Base-by-base conservation (phyloP, 805 yeast genomes). In the Zygotorulaspora sp. region DNA sequence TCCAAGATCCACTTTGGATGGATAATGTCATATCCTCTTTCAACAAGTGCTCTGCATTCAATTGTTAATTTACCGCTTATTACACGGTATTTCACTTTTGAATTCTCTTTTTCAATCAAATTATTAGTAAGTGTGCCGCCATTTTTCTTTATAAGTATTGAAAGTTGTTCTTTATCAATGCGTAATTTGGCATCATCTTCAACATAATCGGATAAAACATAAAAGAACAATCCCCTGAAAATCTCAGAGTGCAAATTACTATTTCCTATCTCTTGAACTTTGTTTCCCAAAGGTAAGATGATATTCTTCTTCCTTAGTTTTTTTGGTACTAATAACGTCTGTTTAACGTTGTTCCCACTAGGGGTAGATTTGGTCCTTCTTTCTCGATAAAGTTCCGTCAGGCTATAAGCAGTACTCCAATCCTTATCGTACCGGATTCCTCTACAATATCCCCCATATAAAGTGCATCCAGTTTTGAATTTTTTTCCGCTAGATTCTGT, bases 371-470 rank as follows among this genome's bases (percentile, higher is more conserved):
- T 40, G 40, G 23, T 47, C 31, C 43, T n/a, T 39, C 47, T 38
- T 22, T 38, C 43, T 18, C 31, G 47, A 32, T 40, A 17, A 46
- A 55, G 80, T 22, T 81, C 86, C 9, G 67, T 67, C 3, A 79
- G 45, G 2, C 83, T 73, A 17, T 78, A 64, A 18, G 80, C 70
- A 7, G 73, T 72, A 9, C 62, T 65, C 68, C 75, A 74, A 31
- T 69, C 67, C 52, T 86, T 86, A 55, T 90, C 96, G 2, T 67
- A 67, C 32, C 97, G 58, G 1, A 89, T 66, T 4, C 72, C 49
- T 27, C 81, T 68, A 52, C 88, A 81, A 55, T 86, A 79, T 0
- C 92, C 84, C 50, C 85, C 83, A 45, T 85, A 74, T 12, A 90
- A 63, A 0, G 96, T 85, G 5, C 80, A 68, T 0, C 80, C 84